phyloP scores from a whole-genome alignment of 176 grass and related monocot genomes.

The Aegilops umbellulata region DNA sequence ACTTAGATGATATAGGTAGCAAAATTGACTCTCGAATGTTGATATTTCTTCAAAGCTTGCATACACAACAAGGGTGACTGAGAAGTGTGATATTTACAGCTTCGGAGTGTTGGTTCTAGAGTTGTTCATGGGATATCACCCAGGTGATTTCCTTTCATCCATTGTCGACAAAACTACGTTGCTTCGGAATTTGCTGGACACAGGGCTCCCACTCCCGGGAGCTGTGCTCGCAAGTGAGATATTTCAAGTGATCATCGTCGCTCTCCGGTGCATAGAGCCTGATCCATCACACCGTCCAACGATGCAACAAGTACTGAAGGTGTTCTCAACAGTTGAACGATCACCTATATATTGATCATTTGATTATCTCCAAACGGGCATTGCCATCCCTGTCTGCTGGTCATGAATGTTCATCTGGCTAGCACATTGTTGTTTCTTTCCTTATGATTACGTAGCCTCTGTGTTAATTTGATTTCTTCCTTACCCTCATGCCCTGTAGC shows the following conservation, averaged over 20 bases:
- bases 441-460: too few species aligned
- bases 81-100: too few species aligned
- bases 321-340: neutral
- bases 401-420: neutral
- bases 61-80: too few species aligned
- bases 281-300: neutral
- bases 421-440: neutral
- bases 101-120: too few species aligned
- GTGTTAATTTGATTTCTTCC: too few species aligned
- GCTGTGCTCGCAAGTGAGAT: neutral
- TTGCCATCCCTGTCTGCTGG: neutral
- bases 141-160: neutral
- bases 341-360: too few species aligned
- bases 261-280: neutral
- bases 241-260: neutral
- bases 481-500: too few species aligned
- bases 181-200: neutral
- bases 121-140: too few species aligned
- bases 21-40: too few species aligned
- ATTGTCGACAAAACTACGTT: neutral
- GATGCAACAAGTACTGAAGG: neutral
- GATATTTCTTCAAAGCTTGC: too few species aligned
- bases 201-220: neutral
- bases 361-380: neutral
- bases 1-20: too few species aligned